Conservation (phyloP, 148 eudicot species). For the Simmondsia chinensis region DNA sequence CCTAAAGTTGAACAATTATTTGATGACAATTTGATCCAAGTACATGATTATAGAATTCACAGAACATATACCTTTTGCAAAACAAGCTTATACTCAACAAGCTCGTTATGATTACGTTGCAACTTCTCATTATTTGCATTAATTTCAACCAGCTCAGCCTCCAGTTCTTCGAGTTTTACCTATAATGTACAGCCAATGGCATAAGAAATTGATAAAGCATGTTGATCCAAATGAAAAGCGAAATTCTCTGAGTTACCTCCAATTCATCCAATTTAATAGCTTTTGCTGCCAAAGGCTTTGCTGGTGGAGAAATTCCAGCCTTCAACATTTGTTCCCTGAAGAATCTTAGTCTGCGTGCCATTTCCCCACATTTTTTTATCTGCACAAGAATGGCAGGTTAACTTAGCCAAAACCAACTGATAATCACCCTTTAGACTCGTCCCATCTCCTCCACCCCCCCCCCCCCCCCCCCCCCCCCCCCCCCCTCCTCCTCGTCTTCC, state of each 20-base stretch:
- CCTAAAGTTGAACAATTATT: too few species aligned
- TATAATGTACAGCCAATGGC: conserved; percentile 9
- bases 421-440: neutral
- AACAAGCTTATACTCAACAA: conserved; percentile 83
- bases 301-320: conserved; percentile 58
- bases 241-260: conserved; percentile 42
- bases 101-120: conserved; percentile 80
- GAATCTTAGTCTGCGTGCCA: conserved; percentile 80
- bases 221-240: neutral
- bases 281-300: conserved; percentile 21
- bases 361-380: conserved; percentile 93
- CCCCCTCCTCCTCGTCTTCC: neutral
- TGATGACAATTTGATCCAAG: too few species aligned
- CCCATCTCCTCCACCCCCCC: neutral
- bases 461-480: neutral
- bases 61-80: conserved; percentile 52
- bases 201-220: neutral
- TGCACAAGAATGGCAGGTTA: conserved; percentile 15
- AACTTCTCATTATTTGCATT: conserved; percentile 77
- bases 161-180: conserved; percentile 77
- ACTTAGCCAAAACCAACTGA: too few species aligned
- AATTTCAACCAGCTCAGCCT: conserved; percentile 76
- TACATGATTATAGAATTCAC: neutral
- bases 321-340: conserved; percentile 75
- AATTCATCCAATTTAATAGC: conserved; percentile 62